Conservation (phyloP, 75 land plant species). For the Pinus albicaulis region DNA sequence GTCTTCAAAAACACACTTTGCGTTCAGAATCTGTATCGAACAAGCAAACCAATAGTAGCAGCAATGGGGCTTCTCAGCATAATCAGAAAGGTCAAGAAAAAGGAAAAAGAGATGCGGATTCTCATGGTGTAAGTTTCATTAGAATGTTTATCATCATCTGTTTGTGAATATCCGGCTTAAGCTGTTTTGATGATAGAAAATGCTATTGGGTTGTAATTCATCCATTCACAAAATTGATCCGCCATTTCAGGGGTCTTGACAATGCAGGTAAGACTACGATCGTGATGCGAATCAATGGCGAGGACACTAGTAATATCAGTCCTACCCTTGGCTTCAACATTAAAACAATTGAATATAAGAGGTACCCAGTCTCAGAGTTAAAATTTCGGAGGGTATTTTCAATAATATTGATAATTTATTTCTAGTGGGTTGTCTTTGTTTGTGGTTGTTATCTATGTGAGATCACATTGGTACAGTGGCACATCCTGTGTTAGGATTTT, state of each 20-base stretch:
- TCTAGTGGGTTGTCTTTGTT: too few species aligned
- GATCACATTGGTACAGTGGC: too few species aligned
- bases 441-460: too few species aligned
- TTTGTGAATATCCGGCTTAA: conserved; percentile 9
- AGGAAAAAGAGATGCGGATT: conserved; percentile 97
- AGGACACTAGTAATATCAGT: conserved; percentile 94
- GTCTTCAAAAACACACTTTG: too few species aligned
- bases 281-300: conserved; percentile 92
- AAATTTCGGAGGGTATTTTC: too few species aligned
- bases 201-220: neutral
- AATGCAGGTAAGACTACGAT: conserved; percentile 99
- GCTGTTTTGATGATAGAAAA: neutral
- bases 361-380: conserved; percentile 24
- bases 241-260: conserved; percentile 75
- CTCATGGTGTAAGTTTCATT: conserved; percentile 84
- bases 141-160: conserved; percentile 9
- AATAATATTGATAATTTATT: too few species aligned
- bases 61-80: conserved; percentile 98
- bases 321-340: conserved; percentile 99
- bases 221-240: neutral
- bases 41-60: neutral
- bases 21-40: too few species aligned
- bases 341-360: conserved; percentile 91
- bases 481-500: too few species aligned
- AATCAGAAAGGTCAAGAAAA: conserved; percentile 89